phyloP scores from a whole-genome alignment of 352 stramenopile species.

The Phytophthora pistaciae region DNA sequence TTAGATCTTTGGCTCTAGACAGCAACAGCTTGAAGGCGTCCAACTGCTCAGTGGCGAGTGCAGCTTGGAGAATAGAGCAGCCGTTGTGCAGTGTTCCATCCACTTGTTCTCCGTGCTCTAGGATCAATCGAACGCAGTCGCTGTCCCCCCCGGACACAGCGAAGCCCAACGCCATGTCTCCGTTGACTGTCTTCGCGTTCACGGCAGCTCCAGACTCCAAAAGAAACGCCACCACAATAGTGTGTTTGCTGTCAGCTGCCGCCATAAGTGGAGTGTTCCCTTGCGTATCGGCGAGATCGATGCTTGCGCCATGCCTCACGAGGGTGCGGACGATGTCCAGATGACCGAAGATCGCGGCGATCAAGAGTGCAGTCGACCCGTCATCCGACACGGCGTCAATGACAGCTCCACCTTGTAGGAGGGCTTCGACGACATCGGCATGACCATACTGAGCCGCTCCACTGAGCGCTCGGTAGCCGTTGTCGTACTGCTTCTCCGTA shows the following conservation, averaged over 20 bases:
- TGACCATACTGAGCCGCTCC: conserved; percentile 9
- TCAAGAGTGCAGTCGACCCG: conserved; percentile 11
- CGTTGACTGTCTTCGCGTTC: neutral
- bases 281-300: conserved; percentile 5
- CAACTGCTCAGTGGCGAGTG: neutral
- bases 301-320: conserved; percentile 3
- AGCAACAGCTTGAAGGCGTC: conserved; percentile 9
- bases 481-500: neutral
- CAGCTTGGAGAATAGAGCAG: conserved; percentile 2
- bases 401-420: conserved; percentile 7
- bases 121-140: conserved; percentile 5
- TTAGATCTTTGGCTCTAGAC: neutral
- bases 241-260: neutral
- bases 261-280: conserved; percentile 15
- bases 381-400: conserved; percentile 7
- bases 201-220: conserved; percentile 7
- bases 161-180: conserved; percentile 5
- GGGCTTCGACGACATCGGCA: neutral
- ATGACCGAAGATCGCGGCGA: conserved; percentile 11
- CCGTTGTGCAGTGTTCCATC: conserved; percentile 4
- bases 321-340: neutral
- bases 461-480: conserved; percentile 6
- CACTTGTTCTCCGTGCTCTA: conserved; percentile 15
- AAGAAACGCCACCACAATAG: conserved; percentile 3
- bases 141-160: neutral